Evolutionary conservation across 169 alveolate species (phyloP).

Genomic region (Plasmodium vivax): DNA sequence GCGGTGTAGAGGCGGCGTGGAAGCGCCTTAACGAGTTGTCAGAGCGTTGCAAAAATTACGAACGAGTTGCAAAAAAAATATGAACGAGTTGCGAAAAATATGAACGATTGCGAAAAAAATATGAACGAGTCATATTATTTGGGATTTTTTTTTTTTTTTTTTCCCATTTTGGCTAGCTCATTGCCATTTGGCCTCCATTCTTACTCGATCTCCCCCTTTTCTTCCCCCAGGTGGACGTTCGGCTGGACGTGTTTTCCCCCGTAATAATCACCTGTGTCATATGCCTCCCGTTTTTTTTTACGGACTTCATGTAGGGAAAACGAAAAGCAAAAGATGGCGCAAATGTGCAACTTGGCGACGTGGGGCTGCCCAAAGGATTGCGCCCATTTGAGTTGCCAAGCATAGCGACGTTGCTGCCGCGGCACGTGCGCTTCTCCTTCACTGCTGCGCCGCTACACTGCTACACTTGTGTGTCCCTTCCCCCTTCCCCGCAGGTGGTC

Average conservation of each 20-base stretch:
- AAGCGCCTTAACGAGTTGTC: not conserved
- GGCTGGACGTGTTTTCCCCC: slow-evolving; percentile 63
- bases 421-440: not conserved
- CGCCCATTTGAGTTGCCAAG: not conserved
- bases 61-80: not conserved
- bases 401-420: not conserved
- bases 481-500: slow-evolving; percentile 38
- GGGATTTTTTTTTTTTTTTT: not conserved
- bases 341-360: not conserved
- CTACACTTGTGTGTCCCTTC: not conserved
- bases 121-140: not conserved
- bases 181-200: not conserved
- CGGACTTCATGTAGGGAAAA: slow-evolving; percentile 53
- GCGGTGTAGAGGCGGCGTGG: no score
- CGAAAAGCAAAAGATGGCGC: not conserved
- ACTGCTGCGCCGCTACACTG: not conserved
- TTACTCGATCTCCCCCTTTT: not conserved
- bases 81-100: not conserved
- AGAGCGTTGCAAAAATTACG: not conserved
- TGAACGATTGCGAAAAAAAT: not conserved
- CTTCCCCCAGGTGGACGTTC: slow-evolving; percentile 42
- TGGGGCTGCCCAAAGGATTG: not conserved
- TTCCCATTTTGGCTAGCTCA: not conserved
- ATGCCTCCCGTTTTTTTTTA: slow-evolving; percentile 53
- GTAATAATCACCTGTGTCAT: slow-evolving; percentile 24